phyloP scores from a whole-genome alignment of 495 filamentous ascomycete genomes.

The Annulohypoxylon nitens region DNA sequence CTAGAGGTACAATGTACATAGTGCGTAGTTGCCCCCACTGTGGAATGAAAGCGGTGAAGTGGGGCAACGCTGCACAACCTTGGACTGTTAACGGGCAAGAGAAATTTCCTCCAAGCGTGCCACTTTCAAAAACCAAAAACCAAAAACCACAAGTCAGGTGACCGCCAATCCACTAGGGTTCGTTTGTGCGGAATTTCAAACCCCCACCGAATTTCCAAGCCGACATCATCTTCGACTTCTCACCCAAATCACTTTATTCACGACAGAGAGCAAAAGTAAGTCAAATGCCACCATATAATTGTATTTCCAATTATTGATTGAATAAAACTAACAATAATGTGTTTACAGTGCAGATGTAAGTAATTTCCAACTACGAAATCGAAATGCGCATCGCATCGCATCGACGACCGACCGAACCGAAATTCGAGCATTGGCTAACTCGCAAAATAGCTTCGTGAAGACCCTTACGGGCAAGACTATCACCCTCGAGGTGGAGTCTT shows the following conservation, averaged over 20 bases:
- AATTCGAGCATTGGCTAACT: constrained; percentile 33
- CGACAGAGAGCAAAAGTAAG: constrained; percentile 55
- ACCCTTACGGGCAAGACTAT: constrained; percentile 99
- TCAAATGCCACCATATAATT: constrained; percentile 10
- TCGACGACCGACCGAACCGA: constrained; percentile 21
- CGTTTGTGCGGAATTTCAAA: constrained; percentile 44
- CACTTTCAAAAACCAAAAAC: constrained; percentile 21
- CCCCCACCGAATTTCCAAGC: constrained; percentile 46
- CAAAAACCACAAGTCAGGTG: constrained; percentile 33
- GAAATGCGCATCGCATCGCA: constrained; percentile 19
- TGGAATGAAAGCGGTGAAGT: neutral
- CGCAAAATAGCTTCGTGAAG: constrained; percentile 88
- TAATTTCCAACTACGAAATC: constrained; percentile 15
- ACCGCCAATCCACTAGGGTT: constrained; percentile 46
- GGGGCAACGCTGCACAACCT: neutral
- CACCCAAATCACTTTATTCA: constrained; percentile 33
- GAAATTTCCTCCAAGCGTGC: constrained; percentile 14
- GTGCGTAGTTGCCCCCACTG: neutral
- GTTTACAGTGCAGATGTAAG: constrained; percentile 60
- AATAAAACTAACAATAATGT: constrained; percentile 28
- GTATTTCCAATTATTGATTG: neutral
- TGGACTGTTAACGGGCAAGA: constrained; percentile 1
- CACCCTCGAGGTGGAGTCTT: constrained; percentile 99
- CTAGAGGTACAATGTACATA: neutral
- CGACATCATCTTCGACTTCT: constrained; percentile 42